phyloP scores from a whole-genome alignment of 768 basidiomycete species.

The Phanerochaete carnosa region DNA sequence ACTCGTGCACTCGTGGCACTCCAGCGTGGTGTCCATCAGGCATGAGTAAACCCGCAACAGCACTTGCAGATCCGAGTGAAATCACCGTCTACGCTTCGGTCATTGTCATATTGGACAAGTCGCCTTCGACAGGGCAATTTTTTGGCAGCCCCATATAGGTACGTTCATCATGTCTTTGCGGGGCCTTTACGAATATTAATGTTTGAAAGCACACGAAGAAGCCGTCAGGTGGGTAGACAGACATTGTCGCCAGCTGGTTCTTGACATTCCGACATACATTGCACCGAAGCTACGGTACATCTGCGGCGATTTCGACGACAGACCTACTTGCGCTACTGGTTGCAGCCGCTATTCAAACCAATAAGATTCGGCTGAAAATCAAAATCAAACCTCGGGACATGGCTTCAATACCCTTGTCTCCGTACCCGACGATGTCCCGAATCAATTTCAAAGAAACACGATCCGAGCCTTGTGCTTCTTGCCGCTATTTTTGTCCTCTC shows the following conservation, averaged over 20 bases:
- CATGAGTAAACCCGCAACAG: too few relatives aligned
- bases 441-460: neutral
- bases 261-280: neutral
- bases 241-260: neutral
- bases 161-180: neutral
- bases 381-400: neutral
- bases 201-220: neutral
- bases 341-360: neutral
- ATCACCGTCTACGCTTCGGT: neutral
- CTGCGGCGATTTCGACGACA: neutral
- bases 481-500: neutral
- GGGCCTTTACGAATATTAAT: neutral
- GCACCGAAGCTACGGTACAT: neutral
- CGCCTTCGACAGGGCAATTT: too few relatives aligned
- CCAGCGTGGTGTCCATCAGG: too few relatives aligned
- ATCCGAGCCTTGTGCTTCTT: neutral
- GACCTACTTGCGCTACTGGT: neutral
- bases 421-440: neutral
- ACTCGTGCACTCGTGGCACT: neutral
- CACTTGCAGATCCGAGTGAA: neutral
- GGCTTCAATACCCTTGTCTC: neutral
- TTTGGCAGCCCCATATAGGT: too few relatives aligned
- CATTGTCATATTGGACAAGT: too few relatives aligned
- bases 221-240: neutral
- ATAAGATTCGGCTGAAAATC: neutral